Conservation (phyloP, 305 asterid genomes). For the Solanum hybrid region DNA sequence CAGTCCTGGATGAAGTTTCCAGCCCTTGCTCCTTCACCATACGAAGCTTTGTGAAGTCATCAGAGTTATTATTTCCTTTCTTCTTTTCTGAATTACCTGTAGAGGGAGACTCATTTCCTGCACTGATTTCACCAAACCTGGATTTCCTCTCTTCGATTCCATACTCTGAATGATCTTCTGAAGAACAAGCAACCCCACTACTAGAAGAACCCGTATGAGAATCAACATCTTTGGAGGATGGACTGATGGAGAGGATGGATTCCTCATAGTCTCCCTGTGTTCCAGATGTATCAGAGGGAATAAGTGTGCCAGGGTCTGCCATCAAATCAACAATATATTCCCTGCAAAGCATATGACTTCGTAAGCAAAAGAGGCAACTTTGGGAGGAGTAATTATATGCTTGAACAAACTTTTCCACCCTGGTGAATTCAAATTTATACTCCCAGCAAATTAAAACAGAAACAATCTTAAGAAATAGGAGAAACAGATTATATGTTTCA, state of each 20-base stretch:
- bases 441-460: not conserved
- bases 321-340: constrained; percentile 89
- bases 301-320: constrained; percentile 97
- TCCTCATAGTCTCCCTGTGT: constrained; percentile 31
- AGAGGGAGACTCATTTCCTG: constrained; percentile 24
- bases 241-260: constrained; percentile 22
- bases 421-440: not conserved
- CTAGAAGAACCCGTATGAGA: constrained; percentile 42
- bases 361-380: not conserved
- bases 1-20: constrained; percentile 36
- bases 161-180: constrained; percentile 26
- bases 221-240: constrained; percentile 22
- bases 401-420: not conserved
- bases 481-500: not conserved
- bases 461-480: not conserved
- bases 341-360: constrained; percentile 36
- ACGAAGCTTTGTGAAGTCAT: constrained; percentile 16
- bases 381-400: not conserved
- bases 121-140: constrained; percentile 21
- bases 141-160: constrained; percentile 22
- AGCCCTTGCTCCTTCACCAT: constrained; percentile 18
- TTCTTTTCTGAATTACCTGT: constrained; percentile 20
- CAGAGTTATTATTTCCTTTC: constrained; percentile 19
- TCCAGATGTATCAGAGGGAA: constrained; percentile 79
- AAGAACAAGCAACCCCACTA: constrained; percentile 28